These are phyloP conservation scores for Ramalina intermedia DNA, from an alignment of 495 filamentous ascomycete species.

Conservation along the genomic window DNA sequence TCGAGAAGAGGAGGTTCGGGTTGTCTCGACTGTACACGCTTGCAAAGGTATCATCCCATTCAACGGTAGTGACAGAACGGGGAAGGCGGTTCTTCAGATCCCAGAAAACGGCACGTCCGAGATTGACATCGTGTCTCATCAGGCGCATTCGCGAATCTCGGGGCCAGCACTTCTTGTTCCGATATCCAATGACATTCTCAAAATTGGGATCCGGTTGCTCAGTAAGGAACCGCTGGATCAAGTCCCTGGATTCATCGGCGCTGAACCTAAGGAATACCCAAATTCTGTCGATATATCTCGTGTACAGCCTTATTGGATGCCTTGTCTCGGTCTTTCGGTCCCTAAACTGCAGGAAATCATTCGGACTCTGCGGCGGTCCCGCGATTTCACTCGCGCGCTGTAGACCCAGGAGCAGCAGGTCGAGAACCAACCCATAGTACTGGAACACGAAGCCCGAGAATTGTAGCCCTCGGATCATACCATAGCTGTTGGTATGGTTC, in stretches of 20 bases:
- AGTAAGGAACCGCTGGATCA: slow-evolving; percentile 95
- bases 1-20: slow-evolving; percentile 91
- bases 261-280: slow-evolving; percentile 95
- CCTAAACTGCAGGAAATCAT: slow-evolving; percentile 96
- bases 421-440: slow-evolving; percentile 93
- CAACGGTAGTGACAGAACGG: slow-evolving; percentile 87
- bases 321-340: slow-evolving; percentile 80
- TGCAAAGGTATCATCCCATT: slow-evolving; percentile 99
- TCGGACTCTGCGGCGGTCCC: slow-evolving; percentile 87
- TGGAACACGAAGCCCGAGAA: slow-evolving; percentile 99
- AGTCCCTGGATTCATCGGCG: slow-evolving; percentile 85
- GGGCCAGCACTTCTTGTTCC: slow-evolving; percentile 99
- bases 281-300: slow-evolving; percentile 92
- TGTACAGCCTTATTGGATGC: slow-evolving; percentile 93
- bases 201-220: slow-evolving; percentile 99
- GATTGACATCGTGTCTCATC: slow-evolving; percentile 98
- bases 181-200: slow-evolving; percentile 97
- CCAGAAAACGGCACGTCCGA: slow-evolving; percentile 97
- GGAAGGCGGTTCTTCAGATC: slow-evolving; percentile 95
- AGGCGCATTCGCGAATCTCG: slow-evolving; percentile 93
- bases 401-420: slow-evolving; percentile 81
- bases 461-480: slow-evolving; percentile 91
- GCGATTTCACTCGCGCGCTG: slow-evolving; percentile 95
- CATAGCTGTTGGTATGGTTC: slow-evolving; percentile 99
- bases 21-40: slow-evolving; percentile 98